phyloP scores from a whole-genome alignment of 768 basidiomycete genomes.

The Porphyrellus cyaneotinctus region DNA sequence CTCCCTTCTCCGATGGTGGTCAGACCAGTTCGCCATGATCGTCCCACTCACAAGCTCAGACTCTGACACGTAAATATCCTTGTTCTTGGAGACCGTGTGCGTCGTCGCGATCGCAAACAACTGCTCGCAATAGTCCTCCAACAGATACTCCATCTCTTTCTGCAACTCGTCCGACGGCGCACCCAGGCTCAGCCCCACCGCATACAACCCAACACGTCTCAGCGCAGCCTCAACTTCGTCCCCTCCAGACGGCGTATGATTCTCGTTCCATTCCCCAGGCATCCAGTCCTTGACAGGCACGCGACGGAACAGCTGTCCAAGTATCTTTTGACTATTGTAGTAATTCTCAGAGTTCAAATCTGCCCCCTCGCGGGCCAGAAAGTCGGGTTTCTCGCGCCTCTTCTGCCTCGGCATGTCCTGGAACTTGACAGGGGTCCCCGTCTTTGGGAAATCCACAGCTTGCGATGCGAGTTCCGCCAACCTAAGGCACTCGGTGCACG shows the following conservation, averaged over 20 bases:
- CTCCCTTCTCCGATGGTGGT: conserved; percentile 39
- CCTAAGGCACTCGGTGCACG: conserved; percentile 34
- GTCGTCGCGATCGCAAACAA: conserved; percentile 33
- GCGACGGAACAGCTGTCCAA: conserved; percentile 44
- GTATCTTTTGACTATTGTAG: conserved; percentile 41
- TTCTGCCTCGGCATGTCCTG: conserved; percentile 32
- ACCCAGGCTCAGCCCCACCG: conserved; percentile 31
- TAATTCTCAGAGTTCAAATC: conserved; percentile 21
- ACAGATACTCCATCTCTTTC: conserved; percentile 36
- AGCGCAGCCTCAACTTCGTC: conserved; percentile 26
- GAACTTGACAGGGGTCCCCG: conserved; percentile 39
- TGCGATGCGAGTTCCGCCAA: conserved; percentile 45
- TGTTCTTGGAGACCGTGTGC: conserved; percentile 36
- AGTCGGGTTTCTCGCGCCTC: conserved; percentile 36
- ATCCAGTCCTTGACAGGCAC: conserved; percentile 37
- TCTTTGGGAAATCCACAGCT: conserved; percentile 48
- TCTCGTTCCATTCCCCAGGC: conserved; percentile 20
- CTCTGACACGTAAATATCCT: conserved; percentile 35
- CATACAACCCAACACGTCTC: conserved; percentile 20
- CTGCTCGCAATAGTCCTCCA: conserved; percentile 36
- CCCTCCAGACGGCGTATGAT: conserved; percentile 26
- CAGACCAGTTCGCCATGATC: conserved; percentile 41
- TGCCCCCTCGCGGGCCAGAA: conserved; percentile 39
- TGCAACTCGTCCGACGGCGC: conserved; percentile 24
- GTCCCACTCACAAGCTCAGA: conserved; percentile 44